These are phyloP conservation scores for Puccinia sorghi DNA, from an alignment of 1,284 basidiomycete species.

Conservation along the genomic window DNA sequence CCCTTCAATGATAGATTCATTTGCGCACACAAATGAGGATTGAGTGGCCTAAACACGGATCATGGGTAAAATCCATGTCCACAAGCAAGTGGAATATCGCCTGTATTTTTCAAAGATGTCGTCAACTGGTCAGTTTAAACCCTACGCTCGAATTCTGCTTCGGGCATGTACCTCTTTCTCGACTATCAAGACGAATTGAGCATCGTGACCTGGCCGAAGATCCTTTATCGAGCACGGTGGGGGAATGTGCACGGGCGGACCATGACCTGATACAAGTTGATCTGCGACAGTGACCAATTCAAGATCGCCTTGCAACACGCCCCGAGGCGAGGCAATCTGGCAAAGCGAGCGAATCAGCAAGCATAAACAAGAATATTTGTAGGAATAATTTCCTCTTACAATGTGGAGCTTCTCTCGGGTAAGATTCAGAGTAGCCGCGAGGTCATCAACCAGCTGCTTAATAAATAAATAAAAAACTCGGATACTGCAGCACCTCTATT, in stretches of 20 bases:
- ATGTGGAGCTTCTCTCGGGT: constrained; percentile 75
- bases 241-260: constrained; percentile 21
- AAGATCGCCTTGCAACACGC: constrained; percentile 73
- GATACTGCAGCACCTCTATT: not conserved
- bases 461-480: constrained; percentile 51
- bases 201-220: constrained; percentile 62
- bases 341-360: not conserved
- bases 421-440: constrained; percentile 75
- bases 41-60: constrained; percentile 26
- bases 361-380: not conserved
- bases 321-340: constrained; percentile 82
- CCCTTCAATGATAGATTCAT: constrained; percentile 4
- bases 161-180: constrained; percentile 75
- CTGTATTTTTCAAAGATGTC: not conserved
- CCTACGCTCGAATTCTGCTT: not conserved
- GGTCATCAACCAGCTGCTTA: constrained; percentile 76
- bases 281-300: constrained; percentile 66
- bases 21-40: constrained; percentile 30
- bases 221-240: constrained; percentile 15
- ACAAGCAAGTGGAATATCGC: constrained; percentile 34
- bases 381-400: constrained; percentile 61
- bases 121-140: not conserved
- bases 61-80: constrained; percentile 31
- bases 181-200: constrained; percentile 80
- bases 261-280: constrained; percentile 60